Base-by-base conservation (phyloP, 1,284 basidiomycete species). In the Tilletia indica region DNA sequence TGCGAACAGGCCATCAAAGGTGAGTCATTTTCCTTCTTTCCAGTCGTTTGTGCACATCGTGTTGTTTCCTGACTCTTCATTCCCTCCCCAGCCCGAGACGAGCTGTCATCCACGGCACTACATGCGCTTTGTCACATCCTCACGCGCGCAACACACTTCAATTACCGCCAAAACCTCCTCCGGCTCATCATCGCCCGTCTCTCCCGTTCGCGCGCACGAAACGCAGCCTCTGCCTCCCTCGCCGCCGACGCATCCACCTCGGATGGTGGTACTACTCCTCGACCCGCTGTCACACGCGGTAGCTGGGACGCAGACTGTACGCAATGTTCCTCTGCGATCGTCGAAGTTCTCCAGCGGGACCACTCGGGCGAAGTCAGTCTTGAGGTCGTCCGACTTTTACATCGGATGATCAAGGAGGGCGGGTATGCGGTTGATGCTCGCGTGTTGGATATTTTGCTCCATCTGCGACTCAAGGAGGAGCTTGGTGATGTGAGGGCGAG, bases 351-450 rank as follows among this genome's bases (percentile, higher is more conserved):
- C 85, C 88, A 89, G 56, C 87, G 89, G 70, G 97, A 99, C 86
- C 85, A 88, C 21, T 90, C 90, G 6, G 94, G 94, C 39, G 86
- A 88, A 21, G 87, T 93, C 51, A 95, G 94, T 12, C 88, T 98
- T 68, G 94, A 97, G 83, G 87, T 92, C 71, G 93, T 99, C 45
- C 91, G 94, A 66, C 87, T 98, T 51, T 86, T 99, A 73, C 95
- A 97, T 77, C 90, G 95, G 70, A 98, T 98, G 92, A 90, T 97
- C 85, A 97, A 97, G 85, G 96, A 98, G 84, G 90, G 91, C 54
- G 89, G 90, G 74, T 98, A 93, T 86, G 90, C 91, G 74, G 90
- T 99, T 51, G 92, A 97, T 80, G 93, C 94, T 1, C 90, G 92
- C 74, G 92, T 96, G 56, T 87, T 99, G 58, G 89, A 91, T 36